phyloP scores from a whole-genome alignment of 257 asterid genomes.

The Haberlea rhodopensis region DNA sequence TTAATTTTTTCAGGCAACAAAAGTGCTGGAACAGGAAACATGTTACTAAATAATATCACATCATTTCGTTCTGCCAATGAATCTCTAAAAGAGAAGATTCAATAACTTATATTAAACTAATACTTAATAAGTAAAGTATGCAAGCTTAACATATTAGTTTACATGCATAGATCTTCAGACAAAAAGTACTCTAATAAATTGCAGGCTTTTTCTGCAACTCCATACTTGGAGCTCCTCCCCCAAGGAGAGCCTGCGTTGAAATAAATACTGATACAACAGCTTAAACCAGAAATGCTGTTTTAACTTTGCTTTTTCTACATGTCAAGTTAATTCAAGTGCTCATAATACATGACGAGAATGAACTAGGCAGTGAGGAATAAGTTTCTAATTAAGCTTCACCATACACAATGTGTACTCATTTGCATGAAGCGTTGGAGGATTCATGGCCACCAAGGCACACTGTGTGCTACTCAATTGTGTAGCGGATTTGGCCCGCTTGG shows the following conservation, averaged over 20 bases:
- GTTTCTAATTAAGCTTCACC: not conserved
- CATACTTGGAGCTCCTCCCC: slow-evolving; percentile 19
- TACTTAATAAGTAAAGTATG: no score
- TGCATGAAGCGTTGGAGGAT: not conserved
- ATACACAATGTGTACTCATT: not conserved
- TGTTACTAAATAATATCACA: not conserved
- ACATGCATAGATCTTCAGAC: slow-evolving; percentile 26
- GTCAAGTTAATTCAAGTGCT: not conserved
- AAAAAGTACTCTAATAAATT: slow-evolving; percentile 4
- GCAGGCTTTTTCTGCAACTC: slow-evolving; percentile 17
- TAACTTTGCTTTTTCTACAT: not conserved
- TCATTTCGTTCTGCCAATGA: not conserved
- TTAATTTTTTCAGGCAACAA: slow-evolving; percentile 18
- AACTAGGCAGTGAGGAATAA: not conserved
- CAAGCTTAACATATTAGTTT: not conserved
- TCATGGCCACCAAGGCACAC: not conserved
- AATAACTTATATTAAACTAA: not conserved
- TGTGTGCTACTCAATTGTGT: slow-evolving; percentile 29
- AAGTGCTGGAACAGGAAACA: not conserved
- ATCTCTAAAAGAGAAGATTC: no score
- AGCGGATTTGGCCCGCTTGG: slow-evolving; percentile 44
- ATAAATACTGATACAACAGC: not conserved
- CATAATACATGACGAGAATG: slow-evolving; percentile 10
- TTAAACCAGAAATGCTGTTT: not conserved
- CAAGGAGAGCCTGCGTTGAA: slow-evolving; percentile 5